These are phyloP conservation scores for Pyrenochaeta sp. DNA, from an alignment of 2,329 filamentous ascomycete genomes.

Conservation along the genomic window DNA sequence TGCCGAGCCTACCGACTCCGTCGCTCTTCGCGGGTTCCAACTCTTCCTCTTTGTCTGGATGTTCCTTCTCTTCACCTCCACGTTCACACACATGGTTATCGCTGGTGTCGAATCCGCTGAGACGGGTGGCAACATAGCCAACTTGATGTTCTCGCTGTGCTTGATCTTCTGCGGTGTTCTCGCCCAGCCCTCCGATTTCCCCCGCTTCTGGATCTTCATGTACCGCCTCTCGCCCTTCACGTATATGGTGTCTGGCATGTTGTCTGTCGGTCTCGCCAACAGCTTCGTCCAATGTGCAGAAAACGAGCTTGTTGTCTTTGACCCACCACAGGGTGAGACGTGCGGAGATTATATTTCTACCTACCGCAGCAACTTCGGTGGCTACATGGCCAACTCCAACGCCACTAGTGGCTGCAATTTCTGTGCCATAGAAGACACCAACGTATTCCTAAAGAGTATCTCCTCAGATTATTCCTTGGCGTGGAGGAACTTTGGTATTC, in stretches of 20 bases:
- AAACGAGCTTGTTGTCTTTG: slow-evolving; percentile 75
- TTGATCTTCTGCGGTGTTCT: slow-evolving; percentile 81
- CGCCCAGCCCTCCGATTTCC: slow-evolving; percentile 67
- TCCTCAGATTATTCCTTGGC: slow-evolving; percentile 54
- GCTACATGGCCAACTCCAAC: slow-evolving; percentile 48
- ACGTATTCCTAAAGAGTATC: slow-evolving; percentile 53
- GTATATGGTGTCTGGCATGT: slow-evolving; percentile 78
- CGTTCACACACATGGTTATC: slow-evolving; percentile 81
- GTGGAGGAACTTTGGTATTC: slow-evolving; percentile 64
- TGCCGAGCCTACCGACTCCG: slow-evolving; percentile 67
- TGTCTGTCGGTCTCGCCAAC: slow-evolving; percentile 74
- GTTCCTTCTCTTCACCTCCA: slow-evolving; percentile 83
- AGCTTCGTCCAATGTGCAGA: slow-evolving; percentile 70
- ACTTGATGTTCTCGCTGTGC: slow-evolving; percentile 75
- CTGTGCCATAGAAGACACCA: slow-evolving; percentile 53
- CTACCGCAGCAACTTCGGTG: slow-evolving; percentile 43
- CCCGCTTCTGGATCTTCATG: slow-evolving; percentile 85
- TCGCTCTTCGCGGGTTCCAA: slow-evolving; percentile 74
- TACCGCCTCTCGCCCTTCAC: slow-evolving; percentile 84
- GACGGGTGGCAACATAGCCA: slow-evolving; percentile 77
- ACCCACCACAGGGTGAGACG: slow-evolving; percentile 61
- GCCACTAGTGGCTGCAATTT: slow-evolving; percentile 52
- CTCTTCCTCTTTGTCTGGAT: slow-evolving; percentile 79
- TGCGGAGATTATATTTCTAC: slow-evolving; percentile 51
- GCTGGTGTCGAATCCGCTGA: slow-evolving; percentile 78